A percentile compares a stretch with the other conserved stretches of the same genome.
Evolutionary conservation across 2,329 filamentous ascomycete species (phyloP).

Genomic region (Rhinocladiella mackenziei): DNA sequence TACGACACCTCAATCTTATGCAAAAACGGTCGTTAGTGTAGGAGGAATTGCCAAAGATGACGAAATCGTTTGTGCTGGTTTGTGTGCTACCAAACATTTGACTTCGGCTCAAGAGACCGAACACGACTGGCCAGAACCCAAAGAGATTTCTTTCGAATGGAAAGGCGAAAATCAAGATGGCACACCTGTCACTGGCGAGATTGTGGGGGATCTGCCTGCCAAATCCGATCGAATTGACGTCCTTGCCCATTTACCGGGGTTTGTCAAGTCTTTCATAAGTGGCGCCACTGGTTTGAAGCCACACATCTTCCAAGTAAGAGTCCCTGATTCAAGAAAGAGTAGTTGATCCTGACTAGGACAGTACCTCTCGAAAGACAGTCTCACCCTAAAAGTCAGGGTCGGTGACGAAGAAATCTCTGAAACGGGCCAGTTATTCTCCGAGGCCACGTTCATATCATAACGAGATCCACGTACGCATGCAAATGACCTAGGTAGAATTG

Average conservation of each 20-base stretch:
- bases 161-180: conserved; percentile 66
- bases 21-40: conserved; percentile 75
- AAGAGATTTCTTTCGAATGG: conserved; percentile 71
- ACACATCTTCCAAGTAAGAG: conserved; percentile 90
- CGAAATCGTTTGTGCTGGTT: conserved; percentile 71
- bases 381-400: conserved; percentile 77
- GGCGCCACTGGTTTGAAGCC: conserved; percentile 87
- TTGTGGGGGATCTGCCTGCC: conserved; percentile 66
- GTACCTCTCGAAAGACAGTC: conserved; percentile 64
- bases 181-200: conserved; percentile 63
- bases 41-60: conserved; percentile 75
- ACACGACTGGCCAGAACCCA: conserved; percentile 86
- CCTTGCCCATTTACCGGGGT: conserved; percentile 92
- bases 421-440: conserved; percentile 73
- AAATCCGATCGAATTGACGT: conserved; percentile 83
- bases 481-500: conserved; percentile 21
- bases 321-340: neutral
- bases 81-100: conserved; percentile 65
- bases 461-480: neutral
- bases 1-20: conserved; percentile 90
- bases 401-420: conserved; percentile 75
- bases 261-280: conserved; percentile 90
- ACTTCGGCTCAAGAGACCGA: conserved; percentile 67
- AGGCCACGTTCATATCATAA: conserved; percentile 94
- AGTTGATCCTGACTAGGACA: conserved; percentile 37